Base-by-base conservation (phyloP, 1,139 yeast genomes). In the Kluyveromyces sp. region DNA sequence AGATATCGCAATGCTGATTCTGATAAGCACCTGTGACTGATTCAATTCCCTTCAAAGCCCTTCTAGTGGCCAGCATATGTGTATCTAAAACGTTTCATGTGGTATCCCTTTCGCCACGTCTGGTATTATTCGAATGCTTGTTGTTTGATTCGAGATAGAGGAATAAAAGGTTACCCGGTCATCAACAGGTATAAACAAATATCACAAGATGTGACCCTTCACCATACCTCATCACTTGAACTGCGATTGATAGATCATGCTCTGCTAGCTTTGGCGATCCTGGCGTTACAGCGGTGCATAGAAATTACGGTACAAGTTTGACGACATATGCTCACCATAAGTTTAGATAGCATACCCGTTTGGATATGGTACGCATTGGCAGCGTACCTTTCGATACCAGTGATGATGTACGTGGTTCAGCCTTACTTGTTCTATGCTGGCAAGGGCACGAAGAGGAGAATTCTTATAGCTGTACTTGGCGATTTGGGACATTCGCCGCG, bases 401-500 rank as follows among this genome's bases (percentile, higher is more conserved):
- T 62, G 2, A 34, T 61, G 6, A 58, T 61, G 17, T 68, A 69
- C 48, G 41, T 54, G 8, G 31, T 63, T 1, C 44, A 69, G 25
- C 71, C 74, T 3, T 53, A 39, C 39, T 19, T 64, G 20, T 49
- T 52, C 25, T 55, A 58, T 46, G 67, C 66, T 12, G 55, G 57
- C 45, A 58, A 56, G 29, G 59, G 67, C 3, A 49, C 60, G 12
- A 66, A 74, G 50, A 75, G 68, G 51, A 68, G 86, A 37, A 78
- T 87, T 3, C 73, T 85, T 7, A 79, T 92, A 22, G 74, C 86
- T 47, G 98, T 92, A 1, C 68, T 94, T 22, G 99, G 99, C 1
- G 98, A 92, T 58, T 63, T 94, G 43, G 96, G 96, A 12, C 94
- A 89, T 57, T 89, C 97, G 1, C 99, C 99, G 3, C 70, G 99